Conservation (phyloP, 2,329 filamentous ascomycete genomes). For the Talaromyces sp. region DNA sequence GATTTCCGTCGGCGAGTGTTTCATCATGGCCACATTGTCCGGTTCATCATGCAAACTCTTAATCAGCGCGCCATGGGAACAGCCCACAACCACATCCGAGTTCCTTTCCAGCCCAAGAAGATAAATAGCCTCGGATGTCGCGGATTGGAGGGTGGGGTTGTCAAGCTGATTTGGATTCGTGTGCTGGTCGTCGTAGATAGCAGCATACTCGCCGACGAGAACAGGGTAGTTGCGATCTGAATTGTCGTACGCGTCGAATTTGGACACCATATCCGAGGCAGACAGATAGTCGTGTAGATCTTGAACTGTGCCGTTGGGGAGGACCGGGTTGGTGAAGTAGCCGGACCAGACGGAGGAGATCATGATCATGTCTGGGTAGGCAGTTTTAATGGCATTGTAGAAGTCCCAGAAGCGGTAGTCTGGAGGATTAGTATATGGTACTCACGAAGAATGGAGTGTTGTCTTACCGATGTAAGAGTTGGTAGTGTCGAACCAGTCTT, state of each 20-base stretch:
- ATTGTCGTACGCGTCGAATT: constrained; percentile 1
- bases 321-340: neutral
- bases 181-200: neutral
- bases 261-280: neutral
- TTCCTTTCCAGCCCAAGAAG: too few species aligned
- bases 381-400: constrained; percentile 51
- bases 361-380: constrained; percentile 43
- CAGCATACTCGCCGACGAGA: constrained; percentile 15
- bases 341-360: constrained; percentile 10
- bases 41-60: too few species aligned
- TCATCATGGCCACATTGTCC: too few species aligned
- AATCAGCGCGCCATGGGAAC: too few species aligned
- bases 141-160: neutral
- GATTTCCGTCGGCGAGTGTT: too few species aligned
- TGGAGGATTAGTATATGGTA: neutral
- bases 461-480: constrained; percentile 33
- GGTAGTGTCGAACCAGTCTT: constrained; percentile 54
- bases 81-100: too few species aligned
- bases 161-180: neutral
- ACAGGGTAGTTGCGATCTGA: constrained; percentile 28
- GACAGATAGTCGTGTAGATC: neutral
- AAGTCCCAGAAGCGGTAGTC: constrained; percentile 53
- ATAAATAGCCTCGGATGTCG: neutral
- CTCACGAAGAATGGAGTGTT: neutral
- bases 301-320: neutral